phyloP scores from a whole-genome alignment of 805 yeast species.

The Debaryomyces prosopidis region DNA sequence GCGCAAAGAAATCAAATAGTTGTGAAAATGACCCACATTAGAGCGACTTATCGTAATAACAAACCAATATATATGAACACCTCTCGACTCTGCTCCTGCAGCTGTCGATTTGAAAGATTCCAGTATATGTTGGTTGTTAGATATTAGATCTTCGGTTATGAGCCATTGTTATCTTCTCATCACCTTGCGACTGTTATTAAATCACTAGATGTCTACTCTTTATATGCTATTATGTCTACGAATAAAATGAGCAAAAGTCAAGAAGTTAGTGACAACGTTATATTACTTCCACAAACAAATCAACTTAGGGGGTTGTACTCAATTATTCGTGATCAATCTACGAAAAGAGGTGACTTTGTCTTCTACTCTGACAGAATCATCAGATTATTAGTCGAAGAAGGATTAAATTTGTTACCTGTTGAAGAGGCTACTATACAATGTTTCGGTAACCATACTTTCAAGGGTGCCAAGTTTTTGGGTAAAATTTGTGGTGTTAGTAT shows the following conservation, averaged over 20 bases:
- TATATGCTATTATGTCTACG: no score
- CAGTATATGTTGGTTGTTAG: no score
- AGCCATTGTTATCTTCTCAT: no score
- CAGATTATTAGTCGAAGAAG: conserved; percentile 90
- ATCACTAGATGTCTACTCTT: no score
- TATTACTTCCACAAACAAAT: conserved; percentile 80
- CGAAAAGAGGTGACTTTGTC: conserved; percentile 88
- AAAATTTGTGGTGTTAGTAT: conserved; percentile 98
- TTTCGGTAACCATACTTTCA: conserved; percentile 68
- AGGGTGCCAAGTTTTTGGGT: conserved; percentile 82
- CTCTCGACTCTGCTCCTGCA: no score
- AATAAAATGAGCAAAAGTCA: background rate
- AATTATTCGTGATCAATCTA: conserved; percentile 79
- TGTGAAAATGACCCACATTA: no score
- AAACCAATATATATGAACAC: no score
- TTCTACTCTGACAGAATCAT: conserved; percentile 95
- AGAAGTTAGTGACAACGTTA: conserved; percentile 48
- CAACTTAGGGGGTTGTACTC: conserved; percentile 87
- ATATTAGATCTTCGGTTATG: no score
- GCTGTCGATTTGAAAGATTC: no score
- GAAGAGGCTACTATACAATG: conserved; percentile 65
- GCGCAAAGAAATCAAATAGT: no score
- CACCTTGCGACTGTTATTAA: no score
- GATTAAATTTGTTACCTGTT: conserved; percentile 93
- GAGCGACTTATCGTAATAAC: no score